Evolutionary conservation across 371 early-diverging fungal species (phyloP), one percentile per base, ranked within the genome.

Genomic region (Mucor piriformis): DNA sequence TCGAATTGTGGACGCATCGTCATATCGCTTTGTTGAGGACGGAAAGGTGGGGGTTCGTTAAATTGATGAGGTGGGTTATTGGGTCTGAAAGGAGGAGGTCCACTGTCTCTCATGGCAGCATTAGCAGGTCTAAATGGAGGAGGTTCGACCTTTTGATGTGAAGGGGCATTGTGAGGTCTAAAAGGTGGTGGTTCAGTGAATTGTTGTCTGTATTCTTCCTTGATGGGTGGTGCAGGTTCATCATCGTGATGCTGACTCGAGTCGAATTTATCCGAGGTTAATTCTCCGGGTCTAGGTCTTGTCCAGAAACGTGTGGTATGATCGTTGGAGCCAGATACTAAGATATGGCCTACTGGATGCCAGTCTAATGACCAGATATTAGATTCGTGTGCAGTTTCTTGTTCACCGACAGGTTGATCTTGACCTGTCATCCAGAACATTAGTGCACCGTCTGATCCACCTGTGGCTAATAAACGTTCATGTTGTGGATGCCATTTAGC

Each of bases 261-360:
- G 48, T 84, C 82, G 33, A 83, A 87, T 48, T 84, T 85, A 54
- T 84, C 85, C 38, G 72, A 68, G 35, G 72, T 73, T 20, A 77
- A 67, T 48, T 98, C 97, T 37, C 96, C 97, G 3, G 98, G 99
- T 33, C 99, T 83, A 24, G 92, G 90, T 29, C 99, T 80, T 18
- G 95, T 92, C 99, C 99, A 99, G 73, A 99, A 99, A n/a, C 96
- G 89, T 0, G 98, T 96, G 0, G 95, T 90, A 64, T 96, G 93
- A 75, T 99, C 99, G 59, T 99, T 98, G 13, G 96, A 95, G 18
- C 99, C 99, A 0, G 95, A 92, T 0, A 95, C 97, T 10, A 99
- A 79, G 8, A 97, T 85, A 74, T 99, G 99, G 0, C 99, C 99
- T 16, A 96, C 77, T 6, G 99, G 99, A 77, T 99, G 99, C 94